These are phyloP conservation scores for Prunus persica DNA, from an alignment of 306 rosid species.

Conservation along the genomic window Prunus_persica_NCBIv2 NC_034009.1:25929001-25929500, in stretches of 20 bases:
- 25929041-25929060: not conserved
- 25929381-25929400: conserved; percentile 28
- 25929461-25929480: conserved; percentile 21
- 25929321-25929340: not conserved
- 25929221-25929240: not conserved
- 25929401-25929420: conserved; percentile 29
- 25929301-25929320: not conserved
- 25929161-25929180: conserved; percentile 8
- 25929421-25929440: conserved; percentile 16
- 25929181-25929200: conserved; percentile 22
- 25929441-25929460: conserved; percentile 30
- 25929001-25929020: not conserved
- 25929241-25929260: not conserved
- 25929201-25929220: conserved; percentile 18
- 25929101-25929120: not conserved
- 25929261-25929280: not conserved
- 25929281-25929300: conserved; percentile 1
- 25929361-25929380: conserved; percentile 19
- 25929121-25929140: not conserved
- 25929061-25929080: not conserved
- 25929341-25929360: conserved; percentile 23
- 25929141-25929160: conserved; percentile 29
- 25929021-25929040: conserved; percentile 12
- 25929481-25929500: conserved; percentile 6
- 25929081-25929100: not conserved